phyloP scores from a whole-genome alignment of 306 rosid genomes.

The Lotus japonicus region DNA sequence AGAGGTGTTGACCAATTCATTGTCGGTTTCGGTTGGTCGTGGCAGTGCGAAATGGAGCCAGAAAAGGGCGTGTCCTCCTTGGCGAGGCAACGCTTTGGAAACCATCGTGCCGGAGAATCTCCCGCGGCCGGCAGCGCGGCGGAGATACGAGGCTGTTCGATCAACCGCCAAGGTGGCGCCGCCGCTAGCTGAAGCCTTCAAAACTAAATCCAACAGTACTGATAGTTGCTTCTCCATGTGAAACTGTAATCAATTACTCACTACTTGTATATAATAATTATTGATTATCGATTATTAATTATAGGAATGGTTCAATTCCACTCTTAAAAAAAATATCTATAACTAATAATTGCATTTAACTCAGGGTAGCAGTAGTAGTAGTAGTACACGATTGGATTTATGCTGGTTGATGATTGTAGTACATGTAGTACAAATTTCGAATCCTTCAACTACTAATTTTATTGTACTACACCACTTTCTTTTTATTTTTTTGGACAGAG shows the following conservation, averaged over 20 bases:
- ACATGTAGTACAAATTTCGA: conserved; percentile 22
- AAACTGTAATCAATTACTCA: no score
- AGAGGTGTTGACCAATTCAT: background rate
- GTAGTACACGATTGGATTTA: conserved; percentile 22
- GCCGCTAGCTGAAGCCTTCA: conserved; percentile 5
- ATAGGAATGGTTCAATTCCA: no score
- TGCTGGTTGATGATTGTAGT: conserved; percentile 13
- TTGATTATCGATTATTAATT: background rate
- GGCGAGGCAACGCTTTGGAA: conserved; percentile 65
- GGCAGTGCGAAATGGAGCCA: conserved; percentile 57
- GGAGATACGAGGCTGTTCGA: conserved; percentile 51
- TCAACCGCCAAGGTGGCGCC: conserved; percentile 38
- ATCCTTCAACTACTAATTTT: background rate
- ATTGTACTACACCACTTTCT: no score
- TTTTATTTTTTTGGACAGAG: no score
- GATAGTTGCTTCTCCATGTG: conserved; percentile 54
- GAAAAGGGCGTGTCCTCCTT: conserved; percentile 52
- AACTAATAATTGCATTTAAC: background rate
- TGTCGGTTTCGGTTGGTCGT: no score
- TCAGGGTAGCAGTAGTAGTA: background rate
- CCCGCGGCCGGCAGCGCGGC: conserved; percentile 59
- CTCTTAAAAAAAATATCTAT: background rate
- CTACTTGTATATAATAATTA: conserved; percentile 1
- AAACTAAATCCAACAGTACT: background rate
- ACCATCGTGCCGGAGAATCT: conserved; percentile 91